A percentile compares a stretch with the other conserved stretches of the same genome.
These are phyloP conservation scores for Cystobasidium onofrii DNA, from an alignment of 768 basidiomycete genomes.

Conservation along the genomic window DNA sequence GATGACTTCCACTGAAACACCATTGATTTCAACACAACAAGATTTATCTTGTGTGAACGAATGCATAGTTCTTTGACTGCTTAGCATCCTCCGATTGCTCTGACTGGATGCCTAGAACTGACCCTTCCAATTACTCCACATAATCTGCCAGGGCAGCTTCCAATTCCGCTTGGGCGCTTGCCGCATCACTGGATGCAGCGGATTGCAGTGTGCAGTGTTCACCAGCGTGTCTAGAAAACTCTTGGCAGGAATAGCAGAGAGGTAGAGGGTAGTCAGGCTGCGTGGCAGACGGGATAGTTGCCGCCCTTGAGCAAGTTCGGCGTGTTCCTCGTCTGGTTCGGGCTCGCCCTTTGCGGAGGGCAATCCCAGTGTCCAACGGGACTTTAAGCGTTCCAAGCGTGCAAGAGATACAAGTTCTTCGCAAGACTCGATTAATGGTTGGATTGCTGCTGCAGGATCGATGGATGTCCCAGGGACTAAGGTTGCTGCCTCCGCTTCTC, in stretches of 20 bases:
- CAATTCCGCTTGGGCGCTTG: conserved; percentile 4
- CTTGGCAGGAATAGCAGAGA: conserved; percentile 9
- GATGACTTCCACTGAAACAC: too few relatives aligned
- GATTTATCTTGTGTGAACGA: too few relatives aligned
- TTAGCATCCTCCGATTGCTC: background rate
- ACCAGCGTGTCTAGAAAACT: conserved; percentile 6
- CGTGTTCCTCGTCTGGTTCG: conserved; percentile 16
- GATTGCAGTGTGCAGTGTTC: conserved; percentile 11
- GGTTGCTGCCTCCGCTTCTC: background rate
- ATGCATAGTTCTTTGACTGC: too few relatives aligned
- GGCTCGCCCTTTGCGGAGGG: background rate
- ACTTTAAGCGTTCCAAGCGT: background rate
- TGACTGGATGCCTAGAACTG: background rate
- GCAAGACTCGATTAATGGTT: conserved; percentile 7
- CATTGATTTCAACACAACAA: too few relatives aligned
- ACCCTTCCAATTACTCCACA: conserved; percentile 19
- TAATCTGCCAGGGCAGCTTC: conserved; percentile 9
- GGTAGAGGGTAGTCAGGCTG: background rate
- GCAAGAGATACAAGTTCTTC: conserved; percentile 26
- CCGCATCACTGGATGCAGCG: conserved; percentile 1
- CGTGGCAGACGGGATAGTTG: conserved; percentile 14
- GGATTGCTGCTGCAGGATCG: conserved; percentile 2
- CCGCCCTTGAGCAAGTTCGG: conserved; percentile 19
- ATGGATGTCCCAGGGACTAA: background rate
- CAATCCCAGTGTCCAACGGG: conserved; percentile 22